These are phyloP conservation scores for Podospora conica DNA, from an alignment of 495 filamentous ascomycete genomes.

Conservation along the genomic window DNA sequence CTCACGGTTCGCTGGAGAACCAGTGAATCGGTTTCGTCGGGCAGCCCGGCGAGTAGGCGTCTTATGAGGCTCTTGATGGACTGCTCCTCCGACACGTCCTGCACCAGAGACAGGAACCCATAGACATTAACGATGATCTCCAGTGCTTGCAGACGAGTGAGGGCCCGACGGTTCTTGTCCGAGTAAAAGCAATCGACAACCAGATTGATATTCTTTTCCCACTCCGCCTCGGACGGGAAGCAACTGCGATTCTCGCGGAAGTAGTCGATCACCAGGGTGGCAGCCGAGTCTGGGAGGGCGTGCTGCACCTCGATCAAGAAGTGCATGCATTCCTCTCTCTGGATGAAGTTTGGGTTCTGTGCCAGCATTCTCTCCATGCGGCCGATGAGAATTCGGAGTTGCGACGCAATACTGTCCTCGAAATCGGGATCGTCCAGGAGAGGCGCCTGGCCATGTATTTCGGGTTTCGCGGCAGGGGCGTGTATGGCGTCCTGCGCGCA, in stretches of 20 bases:
- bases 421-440: constrained; percentile 19
- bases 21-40: constrained; percentile 47
- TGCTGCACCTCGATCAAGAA: constrained; percentile 60
- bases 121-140: constrained; percentile 64
- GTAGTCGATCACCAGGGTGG: constrained; percentile 51
- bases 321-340: constrained; percentile 56
- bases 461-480: constrained; percentile 9
- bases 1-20: constrained; percentile 46
- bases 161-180: constrained; percentile 54
- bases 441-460: constrained; percentile 5
- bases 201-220: constrained; percentile 56
- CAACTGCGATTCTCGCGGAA: constrained; percentile 58
- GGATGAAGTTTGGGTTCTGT: constrained; percentile 42
- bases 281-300: constrained; percentile 53
- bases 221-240: constrained; percentile 62
- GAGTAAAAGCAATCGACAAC: constrained; percentile 63
- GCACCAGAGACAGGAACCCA: constrained; percentile 50
- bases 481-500: constrained; percentile 37
- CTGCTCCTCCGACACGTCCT: constrained; percentile 43
- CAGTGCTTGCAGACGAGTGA: constrained; percentile 62
- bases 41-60: constrained; percentile 44
- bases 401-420: constrained; percentile 33
- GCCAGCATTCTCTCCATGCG: constrained; percentile 40
- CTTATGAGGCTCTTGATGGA: constrained; percentile 37
- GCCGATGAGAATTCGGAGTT: constrained; percentile 31